phyloP scores from a whole-genome alignment of 352 stramenopile species.

The Phytopythium helicoides region DNA sequence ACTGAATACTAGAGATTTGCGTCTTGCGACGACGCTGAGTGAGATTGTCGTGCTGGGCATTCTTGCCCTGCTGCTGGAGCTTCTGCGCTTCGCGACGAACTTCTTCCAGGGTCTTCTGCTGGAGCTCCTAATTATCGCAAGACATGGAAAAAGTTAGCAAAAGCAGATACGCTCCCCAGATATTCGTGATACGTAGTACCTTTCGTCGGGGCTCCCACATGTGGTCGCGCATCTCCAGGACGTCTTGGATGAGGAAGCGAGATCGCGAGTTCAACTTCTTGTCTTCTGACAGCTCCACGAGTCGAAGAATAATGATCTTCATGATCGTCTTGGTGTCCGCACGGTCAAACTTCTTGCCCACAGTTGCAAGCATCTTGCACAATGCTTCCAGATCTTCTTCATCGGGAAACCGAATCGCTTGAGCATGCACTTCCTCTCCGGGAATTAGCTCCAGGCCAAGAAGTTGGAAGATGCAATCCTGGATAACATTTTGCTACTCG shows the following conservation, averaged over 20 bases:
- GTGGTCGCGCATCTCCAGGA: constrained; percentile 83
- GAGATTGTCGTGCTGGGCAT: constrained; percentile 84
- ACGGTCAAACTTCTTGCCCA: constrained; percentile 87
- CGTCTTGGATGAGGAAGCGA: constrained; percentile 82
- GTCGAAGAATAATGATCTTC: constrained; percentile 82
- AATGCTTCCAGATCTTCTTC: constrained; percentile 84
- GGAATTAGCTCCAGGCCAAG: constrained; percentile 70
- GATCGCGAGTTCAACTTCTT: constrained; percentile 64
- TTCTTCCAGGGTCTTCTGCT: constrained; percentile 86
- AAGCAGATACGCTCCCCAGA: too few relatives aligned
- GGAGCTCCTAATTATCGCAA: constrained; percentile 60
- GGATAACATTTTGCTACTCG: constrained; percentile 57
- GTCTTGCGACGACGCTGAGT: constrained; percentile 71
- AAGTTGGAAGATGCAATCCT: constrained; percentile 80
- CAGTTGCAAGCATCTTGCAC: constrained; percentile 83
- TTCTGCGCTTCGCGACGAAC: constrained; percentile 80
- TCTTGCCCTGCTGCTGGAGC: constrained; percentile 82
- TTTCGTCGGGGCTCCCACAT: constrained; percentile 85
- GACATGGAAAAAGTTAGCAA: neutral
- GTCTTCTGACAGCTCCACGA: constrained; percentile 83
- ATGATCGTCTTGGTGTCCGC: constrained; percentile 74
- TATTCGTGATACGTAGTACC: too few relatives aligned
- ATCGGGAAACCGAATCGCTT: constrained; percentile 78
- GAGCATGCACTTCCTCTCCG: constrained; percentile 39
- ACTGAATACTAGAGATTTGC: constrained; percentile 70